Conservation (phyloP, 2,329 filamentous ascomycete genomes). For the Colletotrichum abscissum region DNA sequence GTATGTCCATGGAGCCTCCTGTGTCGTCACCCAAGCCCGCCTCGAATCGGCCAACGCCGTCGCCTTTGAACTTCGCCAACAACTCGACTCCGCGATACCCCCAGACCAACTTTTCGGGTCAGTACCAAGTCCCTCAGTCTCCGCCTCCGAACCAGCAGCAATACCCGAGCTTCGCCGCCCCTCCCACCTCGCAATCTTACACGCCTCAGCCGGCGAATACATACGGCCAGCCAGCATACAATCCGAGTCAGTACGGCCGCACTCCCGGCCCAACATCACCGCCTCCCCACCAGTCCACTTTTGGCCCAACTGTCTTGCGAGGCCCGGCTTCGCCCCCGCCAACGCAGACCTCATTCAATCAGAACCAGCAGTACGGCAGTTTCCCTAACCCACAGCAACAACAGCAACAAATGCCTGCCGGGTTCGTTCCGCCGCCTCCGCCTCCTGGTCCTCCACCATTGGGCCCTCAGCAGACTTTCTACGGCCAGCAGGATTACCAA, state of each 20-base stretch:
- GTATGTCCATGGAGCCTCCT: constrained; percentile 86
- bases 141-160: constrained; percentile 61
- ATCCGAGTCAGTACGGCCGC: constrained; percentile 69
- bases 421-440: constrained; percentile 72
- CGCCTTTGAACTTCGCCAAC: constrained; percentile 48
- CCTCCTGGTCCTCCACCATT: constrained; percentile 72
- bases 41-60: constrained; percentile 47
- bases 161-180: constrained; percentile 57
- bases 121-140: constrained; percentile 70
- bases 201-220: constrained; percentile 52
- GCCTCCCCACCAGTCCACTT: constrained; percentile 70
- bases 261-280: constrained; percentile 69
- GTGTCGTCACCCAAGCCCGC: constrained; percentile 49
- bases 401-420: constrained; percentile 58
- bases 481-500: constrained; percentile 50
- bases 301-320: constrained; percentile 52
- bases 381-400: constrained; percentile 44
- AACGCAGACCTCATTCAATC: constrained; percentile 62
- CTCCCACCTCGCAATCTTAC: constrained; percentile 49
- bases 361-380: constrained; percentile 45
- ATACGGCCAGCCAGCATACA: constrained; percentile 65
- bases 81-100: constrained; percentile 60
- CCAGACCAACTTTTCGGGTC: constrained; percentile 63
- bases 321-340: constrained; percentile 66
- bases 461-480: constrained; percentile 71